phyloP scores from a whole-genome alignment of 2,329 filamentous ascomycete genomes.

The Cercospora sesami region DNA sequence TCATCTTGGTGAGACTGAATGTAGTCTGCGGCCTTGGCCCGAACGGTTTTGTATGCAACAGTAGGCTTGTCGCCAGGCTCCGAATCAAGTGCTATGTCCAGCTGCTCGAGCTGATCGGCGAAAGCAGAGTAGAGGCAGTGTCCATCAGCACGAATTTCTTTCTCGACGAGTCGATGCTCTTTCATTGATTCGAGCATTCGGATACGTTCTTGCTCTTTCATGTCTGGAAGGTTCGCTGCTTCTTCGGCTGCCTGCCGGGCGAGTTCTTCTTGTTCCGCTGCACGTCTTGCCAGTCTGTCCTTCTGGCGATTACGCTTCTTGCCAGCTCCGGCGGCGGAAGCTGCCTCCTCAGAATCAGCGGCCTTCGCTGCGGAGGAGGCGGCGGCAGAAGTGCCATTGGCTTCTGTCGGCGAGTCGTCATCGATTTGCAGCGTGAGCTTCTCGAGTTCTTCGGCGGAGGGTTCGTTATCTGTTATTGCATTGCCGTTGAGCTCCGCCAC shows the following conservation, averaged over 20 bases:
- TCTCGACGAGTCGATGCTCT: slow-evolving; percentile 65
- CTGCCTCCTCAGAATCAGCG: slow-evolving; percentile 12
- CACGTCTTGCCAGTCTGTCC: slow-evolving; percentile 82
- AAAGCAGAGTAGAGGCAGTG: slow-evolving; percentile 94
- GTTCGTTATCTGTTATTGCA: slow-evolving; percentile 16
- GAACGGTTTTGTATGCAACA: slow-evolving; percentile 63
- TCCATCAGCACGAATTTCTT: slow-evolving; percentile 82
- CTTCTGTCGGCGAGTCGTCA: slow-evolving; percentile 13
- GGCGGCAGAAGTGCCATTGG: background rate
- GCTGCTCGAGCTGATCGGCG: slow-evolving; percentile 71
- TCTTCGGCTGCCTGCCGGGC: slow-evolving; percentile 70
- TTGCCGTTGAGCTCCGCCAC: slow-evolving; percentile 48
- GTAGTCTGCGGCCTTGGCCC: slow-evolving; percentile 72
- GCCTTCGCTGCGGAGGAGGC: background rate
- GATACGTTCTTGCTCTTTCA: slow-evolving; percentile 67
- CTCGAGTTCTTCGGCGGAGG: slow-evolving; percentile 25
- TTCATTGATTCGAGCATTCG: slow-evolving; percentile 69
- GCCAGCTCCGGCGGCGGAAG: slow-evolving; percentile 28
- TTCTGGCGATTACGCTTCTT: slow-evolving; percentile 91
- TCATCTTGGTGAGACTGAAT: slow-evolving; percentile 74
- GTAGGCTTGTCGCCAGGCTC: slow-evolving; percentile 19
- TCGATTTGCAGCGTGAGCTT: slow-evolving; percentile 28
- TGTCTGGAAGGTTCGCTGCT: slow-evolving; percentile 71
- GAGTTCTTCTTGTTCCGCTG: slow-evolving; percentile 76
- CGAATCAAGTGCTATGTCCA: slow-evolving; percentile 46